Conservation (phyloP, 208 protist species). For the Acanthamoeba triangularis region DNA sequence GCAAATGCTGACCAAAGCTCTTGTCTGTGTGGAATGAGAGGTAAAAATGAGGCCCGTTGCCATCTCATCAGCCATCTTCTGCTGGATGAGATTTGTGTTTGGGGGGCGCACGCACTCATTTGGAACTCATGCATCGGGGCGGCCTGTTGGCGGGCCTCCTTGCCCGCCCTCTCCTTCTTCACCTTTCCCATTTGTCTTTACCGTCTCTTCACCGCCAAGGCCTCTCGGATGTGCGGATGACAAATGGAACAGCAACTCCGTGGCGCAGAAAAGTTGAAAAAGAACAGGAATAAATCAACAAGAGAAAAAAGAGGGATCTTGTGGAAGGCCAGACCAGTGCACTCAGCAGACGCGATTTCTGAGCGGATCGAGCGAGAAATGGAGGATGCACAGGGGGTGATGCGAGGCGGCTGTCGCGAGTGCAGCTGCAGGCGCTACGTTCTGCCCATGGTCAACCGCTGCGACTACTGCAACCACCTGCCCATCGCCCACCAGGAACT, state of each 20-base stretch:
- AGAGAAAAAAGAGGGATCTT: too few species aligned
- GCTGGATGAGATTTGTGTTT: background rate
- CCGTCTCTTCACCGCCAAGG: background rate
- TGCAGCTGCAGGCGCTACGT: constrained; percentile 32
- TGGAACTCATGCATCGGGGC: constrained; percentile 67
- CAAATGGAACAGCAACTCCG: background rate
- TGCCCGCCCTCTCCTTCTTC: constrained; percentile 62
- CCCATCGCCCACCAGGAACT: constrained; percentile 9
- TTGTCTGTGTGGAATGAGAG: constrained; percentile 93
- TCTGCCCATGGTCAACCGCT: background rate
- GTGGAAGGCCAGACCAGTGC: too few species aligned
- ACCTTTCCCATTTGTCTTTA: constrained; percentile 2
- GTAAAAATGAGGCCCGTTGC: background rate
- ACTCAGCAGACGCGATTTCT: background rate
- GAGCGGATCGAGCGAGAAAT: background rate
- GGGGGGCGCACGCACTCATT: constrained; percentile 37
- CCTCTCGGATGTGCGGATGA: background rate
- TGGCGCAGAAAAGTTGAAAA: background rate
- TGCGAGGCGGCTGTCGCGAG: background rate
- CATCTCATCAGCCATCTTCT: background rate
- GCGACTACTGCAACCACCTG: constrained; percentile 54
- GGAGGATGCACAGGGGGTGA: constrained; percentile 39
- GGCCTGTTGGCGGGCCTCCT: constrained; percentile 13
- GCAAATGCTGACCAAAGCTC: constrained; percentile 98
- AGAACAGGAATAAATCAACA: too few species aligned